These are phyloP conservation scores for Pyricularia grisea DNA, from an alignment of 2,329 filamentous ascomycete species.

Conservation along the genomic window DNA sequence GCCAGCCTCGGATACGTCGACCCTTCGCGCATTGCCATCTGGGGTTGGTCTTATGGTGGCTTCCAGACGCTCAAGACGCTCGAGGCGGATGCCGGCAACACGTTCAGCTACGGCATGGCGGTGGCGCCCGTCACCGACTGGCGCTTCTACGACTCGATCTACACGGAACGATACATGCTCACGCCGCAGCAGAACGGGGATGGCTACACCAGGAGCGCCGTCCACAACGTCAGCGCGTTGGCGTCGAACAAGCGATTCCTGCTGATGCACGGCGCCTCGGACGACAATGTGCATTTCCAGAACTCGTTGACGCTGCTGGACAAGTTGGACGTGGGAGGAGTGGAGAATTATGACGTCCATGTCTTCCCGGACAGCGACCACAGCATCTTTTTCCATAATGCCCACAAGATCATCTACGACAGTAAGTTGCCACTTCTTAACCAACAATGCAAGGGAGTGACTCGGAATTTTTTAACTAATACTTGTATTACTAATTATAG, in stretches of 20 bases:
- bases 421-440: conserved; percentile 48
- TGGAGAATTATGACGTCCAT: conserved; percentile 94
- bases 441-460: neutral
- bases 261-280: conserved; percentile 90
- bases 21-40: conserved; percentile 73
- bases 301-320: conserved; percentile 85
- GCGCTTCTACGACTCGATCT: conserved; percentile 89
- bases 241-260: conserved; percentile 75
- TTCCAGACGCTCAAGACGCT: conserved; percentile 94
- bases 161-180: conserved; percentile 96
- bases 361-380: conserved; percentile 96
- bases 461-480: neutral
- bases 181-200: conserved; percentile 71
- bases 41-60: conserved; percentile 97
- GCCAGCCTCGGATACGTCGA: conserved; percentile 77
- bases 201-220: conserved; percentile 68
- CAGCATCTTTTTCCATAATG: conserved; percentile 89
- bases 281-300: conserved; percentile 97
- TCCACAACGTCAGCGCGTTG: conserved; percentile 67
- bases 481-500: conserved; percentile 29
- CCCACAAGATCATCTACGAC: conserved; percentile 83
- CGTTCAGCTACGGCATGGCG: conserved; percentile 95
- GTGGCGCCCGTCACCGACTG: conserved; percentile 98
- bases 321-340: conserved; percentile 66
- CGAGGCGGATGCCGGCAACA: conserved; percentile 79